Evolutionary conservation across 768 basidiomycete species (phyloP).

Genomic region (Tulasnella sp.): DNA sequence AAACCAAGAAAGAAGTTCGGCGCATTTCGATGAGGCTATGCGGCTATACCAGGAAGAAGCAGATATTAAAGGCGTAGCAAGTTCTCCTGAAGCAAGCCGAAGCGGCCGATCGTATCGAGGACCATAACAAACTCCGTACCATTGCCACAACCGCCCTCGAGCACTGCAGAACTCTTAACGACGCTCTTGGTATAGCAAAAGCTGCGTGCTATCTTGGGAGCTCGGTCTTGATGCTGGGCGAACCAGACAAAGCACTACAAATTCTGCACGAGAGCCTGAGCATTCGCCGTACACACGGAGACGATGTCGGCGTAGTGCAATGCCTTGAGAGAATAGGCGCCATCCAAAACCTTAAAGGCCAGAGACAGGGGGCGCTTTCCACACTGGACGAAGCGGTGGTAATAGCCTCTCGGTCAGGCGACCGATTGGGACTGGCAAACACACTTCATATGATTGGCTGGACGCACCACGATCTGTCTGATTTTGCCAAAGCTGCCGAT

Average conservation of each 20-base stretch:
- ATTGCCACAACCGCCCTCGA: not conserved
- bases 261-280: not conserved
- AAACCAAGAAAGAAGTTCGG: not conserved
- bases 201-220: not conserved
- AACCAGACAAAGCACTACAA: not conserved
- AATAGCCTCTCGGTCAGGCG: not conserved
- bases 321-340: not conserved
- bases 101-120: not conserved
- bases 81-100: not conserved
- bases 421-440: not conserved
- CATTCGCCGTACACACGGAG: not conserved
- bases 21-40: not conserved
- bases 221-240: not conserved
- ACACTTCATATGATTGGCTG: not conserved
- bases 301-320: not conserved
- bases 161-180: not conserved
- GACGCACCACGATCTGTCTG: not conserved
- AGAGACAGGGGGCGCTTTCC: not conserved
- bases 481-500: not conserved
- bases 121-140: not conserved
- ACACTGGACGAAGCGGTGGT: not conserved
- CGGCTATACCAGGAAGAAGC: not conserved
- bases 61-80: not conserved
- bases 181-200: not conserved
- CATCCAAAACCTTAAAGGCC: not conserved